Conservation (phyloP, 78 protist species). For the Dictyostelium firmibasis region DNA sequence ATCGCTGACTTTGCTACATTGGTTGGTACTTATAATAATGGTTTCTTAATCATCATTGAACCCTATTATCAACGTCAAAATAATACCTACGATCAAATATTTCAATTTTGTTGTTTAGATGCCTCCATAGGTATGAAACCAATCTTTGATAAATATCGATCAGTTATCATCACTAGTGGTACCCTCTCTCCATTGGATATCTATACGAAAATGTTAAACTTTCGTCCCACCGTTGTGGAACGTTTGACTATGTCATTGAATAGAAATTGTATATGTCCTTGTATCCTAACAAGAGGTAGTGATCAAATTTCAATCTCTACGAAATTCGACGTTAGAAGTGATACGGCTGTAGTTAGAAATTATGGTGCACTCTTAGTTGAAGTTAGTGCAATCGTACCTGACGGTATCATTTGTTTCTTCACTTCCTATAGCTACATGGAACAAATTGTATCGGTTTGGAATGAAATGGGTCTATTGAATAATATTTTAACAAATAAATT, state of each 20-base stretch:
- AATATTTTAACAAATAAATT: conserved; percentile 88
- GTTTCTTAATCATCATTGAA: conserved; percentile 93
- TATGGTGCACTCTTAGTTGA: conserved; percentile 93
- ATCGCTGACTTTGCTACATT: conserved; percentile 94
- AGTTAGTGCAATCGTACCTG: conserved; percentile 92
- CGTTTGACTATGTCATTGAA: conserved; percentile 82
- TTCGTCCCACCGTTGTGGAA: conserved; percentile 87
- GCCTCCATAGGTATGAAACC: conserved; percentile 96
- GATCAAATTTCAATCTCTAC: conserved; percentile 87
- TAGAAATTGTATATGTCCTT: conserved; percentile 84
- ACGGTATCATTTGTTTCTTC: conserved; percentile 99
- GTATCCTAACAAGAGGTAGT: conserved; percentile 86
- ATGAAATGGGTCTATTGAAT: conserved; percentile 83
- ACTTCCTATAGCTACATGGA: conserved; percentile 97
- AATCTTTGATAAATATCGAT: conserved; percentile 86
- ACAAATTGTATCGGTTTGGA: conserved; percentile 89
- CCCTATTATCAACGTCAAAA: conserved; percentile 82
- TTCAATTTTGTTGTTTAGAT: conserved; percentile 94
- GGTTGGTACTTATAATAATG: conserved; percentile 91
- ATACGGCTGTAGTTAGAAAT: conserved; percentile 89
- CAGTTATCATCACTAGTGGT: conserved; percentile 90
- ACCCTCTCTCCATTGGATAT: conserved; percentile 98
- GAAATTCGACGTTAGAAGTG: conserved; percentile 76
- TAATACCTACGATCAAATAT: conserved; percentile 75
- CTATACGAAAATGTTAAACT: conserved; percentile 93